Conservation (phyloP, 768 basidiomycete species). For the Suillus americanus region DNA sequence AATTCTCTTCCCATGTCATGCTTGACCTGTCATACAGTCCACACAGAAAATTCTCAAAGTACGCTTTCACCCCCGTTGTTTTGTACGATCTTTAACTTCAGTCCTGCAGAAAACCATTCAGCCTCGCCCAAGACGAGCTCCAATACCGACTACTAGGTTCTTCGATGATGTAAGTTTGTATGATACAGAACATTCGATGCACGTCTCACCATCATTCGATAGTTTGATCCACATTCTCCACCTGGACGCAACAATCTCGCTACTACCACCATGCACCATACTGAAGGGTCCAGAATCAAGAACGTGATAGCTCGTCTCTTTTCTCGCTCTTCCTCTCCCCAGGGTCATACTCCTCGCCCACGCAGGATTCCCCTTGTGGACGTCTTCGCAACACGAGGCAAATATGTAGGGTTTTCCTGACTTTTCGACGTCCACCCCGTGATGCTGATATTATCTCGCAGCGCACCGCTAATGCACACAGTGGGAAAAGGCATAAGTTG, state of each 20-base stretch:
- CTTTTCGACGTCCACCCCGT: not conserved
- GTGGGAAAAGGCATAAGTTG: not conserved
- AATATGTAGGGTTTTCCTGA: not conserved
- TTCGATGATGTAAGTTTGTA: not conserved
- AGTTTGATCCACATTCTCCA: not conserved
- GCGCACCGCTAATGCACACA: not conserved
- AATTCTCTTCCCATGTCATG: not conserved
- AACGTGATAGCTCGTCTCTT: not conserved
- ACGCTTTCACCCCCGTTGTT: not conserved
- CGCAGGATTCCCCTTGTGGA: not conserved
- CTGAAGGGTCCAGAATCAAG: not conserved
- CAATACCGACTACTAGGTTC: not conserved
- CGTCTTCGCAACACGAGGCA: not conserved
- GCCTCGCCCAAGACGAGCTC: not conserved
- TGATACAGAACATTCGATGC: not conserved
- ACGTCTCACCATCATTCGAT: not conserved
- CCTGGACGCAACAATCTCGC: not conserved
- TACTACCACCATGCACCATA: not conserved
- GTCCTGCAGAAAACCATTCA: not conserved
- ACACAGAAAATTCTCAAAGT: not conserved
- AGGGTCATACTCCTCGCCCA: not conserved
- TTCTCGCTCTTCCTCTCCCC: not conserved
- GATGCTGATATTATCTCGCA: not conserved
- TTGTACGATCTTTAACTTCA: not conserved
- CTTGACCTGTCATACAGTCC: not conserved